Evolutionary conservation across 2,329 filamentous ascomycete species (phyloP).

Genomic region (Huntiella abstrusa): DNA sequence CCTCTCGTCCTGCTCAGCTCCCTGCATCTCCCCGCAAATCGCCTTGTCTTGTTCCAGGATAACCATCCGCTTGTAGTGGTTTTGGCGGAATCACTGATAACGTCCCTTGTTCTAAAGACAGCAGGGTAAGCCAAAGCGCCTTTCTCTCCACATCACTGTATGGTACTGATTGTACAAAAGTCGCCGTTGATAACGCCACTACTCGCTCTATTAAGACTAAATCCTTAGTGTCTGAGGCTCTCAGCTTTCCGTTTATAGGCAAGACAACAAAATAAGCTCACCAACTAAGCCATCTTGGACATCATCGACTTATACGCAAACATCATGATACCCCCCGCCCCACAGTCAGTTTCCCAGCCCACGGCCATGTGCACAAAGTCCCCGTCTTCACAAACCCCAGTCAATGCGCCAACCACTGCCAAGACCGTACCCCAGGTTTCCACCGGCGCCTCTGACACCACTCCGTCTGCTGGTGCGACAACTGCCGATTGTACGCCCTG

Average conservation of each 20-base stretch:
- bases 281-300: no score
- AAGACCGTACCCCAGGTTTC: constrained; percentile 5
- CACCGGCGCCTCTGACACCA: neutral
- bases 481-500: neutral
- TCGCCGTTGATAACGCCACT: neutral
- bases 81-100: no score
- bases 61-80: neutral
- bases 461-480: neutral
- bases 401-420: constrained; percentile 1
- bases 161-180: neutral
- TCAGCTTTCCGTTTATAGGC: neutral
- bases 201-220: neutral
- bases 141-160: neutral
- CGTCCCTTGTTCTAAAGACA: neutral
- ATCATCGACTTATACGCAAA: no score
- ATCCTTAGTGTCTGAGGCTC: neutral
- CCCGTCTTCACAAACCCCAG: neutral
- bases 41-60: neutral
- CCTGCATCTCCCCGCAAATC: neutral
- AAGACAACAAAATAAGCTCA: neutral
- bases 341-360: neutral
- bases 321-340: no score
- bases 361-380: neutral
- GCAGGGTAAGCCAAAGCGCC: constrained; percentile 4
- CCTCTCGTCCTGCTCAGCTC: neutral